A percentile compares a stretch with the other conserved stretches of the same genome.
phyloP scores from a whole-genome alignment of 2,329 filamentous ascomycete genomes.

The Mycogone perniciosa region DNA sequence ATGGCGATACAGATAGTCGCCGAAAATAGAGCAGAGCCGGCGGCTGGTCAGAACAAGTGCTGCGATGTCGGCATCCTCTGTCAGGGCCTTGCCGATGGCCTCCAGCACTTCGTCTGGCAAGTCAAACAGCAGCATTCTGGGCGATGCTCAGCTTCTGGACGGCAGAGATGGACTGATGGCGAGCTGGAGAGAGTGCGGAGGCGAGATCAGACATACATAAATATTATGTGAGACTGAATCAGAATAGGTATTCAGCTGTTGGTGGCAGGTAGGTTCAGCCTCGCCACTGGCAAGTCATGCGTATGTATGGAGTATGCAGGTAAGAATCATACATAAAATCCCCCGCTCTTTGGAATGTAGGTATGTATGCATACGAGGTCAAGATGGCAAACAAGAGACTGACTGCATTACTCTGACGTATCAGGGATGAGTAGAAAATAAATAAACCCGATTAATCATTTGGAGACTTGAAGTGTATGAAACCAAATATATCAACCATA shows the following conservation, averaged over 20 bases:
- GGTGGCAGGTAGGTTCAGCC: too few relatives aligned
- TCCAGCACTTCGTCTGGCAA: conserved; percentile 8
- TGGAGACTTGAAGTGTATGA: too few relatives aligned
- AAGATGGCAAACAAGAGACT: too few relatives aligned
- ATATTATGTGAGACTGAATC: not conserved
- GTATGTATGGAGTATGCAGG: too few relatives aligned
- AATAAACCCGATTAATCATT: too few relatives aligned
- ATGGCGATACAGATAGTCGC: conserved; percentile 7
- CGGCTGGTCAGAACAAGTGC: conserved; percentile 2
- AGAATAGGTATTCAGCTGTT: not conserved
- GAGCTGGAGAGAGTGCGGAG: not conserved
- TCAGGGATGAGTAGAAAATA: too few relatives aligned
- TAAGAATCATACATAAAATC: too few relatives aligned
- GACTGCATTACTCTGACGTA: too few relatives aligned
- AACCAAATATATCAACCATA: too few relatives aligned
- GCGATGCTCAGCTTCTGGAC: not conserved
- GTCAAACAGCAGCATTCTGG: not conserved
- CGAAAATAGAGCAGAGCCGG: conserved; percentile 7
- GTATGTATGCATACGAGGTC: too few relatives aligned
- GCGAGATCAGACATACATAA: not conserved
- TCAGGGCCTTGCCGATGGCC: conserved; percentile 3
- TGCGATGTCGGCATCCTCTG: conserved; percentile 2
- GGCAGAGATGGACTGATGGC: not conserved
- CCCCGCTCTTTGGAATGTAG: too few relatives aligned
- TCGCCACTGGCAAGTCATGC: too few relatives aligned